Conservation (phyloP, 2,329 filamentous ascomycete genomes). For the Colletotrichum sp. region DNA sequence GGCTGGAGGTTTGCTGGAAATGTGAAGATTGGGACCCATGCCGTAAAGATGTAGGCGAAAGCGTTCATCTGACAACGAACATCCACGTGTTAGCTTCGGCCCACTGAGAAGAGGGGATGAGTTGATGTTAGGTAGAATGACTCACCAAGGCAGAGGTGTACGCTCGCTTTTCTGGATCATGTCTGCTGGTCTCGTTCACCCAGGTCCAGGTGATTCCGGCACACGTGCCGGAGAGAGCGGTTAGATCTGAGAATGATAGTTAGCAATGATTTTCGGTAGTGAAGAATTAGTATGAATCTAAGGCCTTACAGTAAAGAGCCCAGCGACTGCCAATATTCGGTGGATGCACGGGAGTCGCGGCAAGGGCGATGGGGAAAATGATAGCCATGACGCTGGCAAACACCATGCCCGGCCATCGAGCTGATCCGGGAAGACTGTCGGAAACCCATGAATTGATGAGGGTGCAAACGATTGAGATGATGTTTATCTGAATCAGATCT, state of each 20-base stretch:
- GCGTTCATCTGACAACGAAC: constrained; percentile 27
- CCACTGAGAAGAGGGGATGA: background rate
- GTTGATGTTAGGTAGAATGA: background rate
- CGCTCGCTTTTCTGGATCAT: constrained; percentile 31
- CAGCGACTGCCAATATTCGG: constrained; percentile 23
- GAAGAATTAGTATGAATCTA: too few species aligned
- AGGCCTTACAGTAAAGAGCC: constrained; percentile 26
- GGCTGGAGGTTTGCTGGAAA: constrained; percentile 32
- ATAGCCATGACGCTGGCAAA: constrained; percentile 27
- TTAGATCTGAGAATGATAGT: constrained; percentile 21
- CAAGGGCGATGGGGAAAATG: constrained; percentile 28
- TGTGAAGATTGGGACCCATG: constrained; percentile 33
- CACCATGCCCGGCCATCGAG: constrained; percentile 30
- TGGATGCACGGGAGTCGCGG: constrained; percentile 28
- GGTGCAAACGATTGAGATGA: constrained; percentile 26
- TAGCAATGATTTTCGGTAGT: too few species aligned
- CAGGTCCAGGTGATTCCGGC: constrained; percentile 31
- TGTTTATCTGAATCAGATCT: constrained; percentile 23
- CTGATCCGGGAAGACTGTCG: constrained; percentile 27
- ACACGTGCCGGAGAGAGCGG: constrained; percentile 22
- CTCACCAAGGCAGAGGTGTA: constrained; percentile 30
- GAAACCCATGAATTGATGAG: constrained; percentile 29
- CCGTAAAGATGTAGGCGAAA: constrained; percentile 32
- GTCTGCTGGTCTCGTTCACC: constrained; percentile 28
- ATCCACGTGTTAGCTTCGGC: background rate